Percentiles rank a stretch among this genome's conserved stretches.
phyloP scores from a whole-genome alignment of 2,329 filamentous ascomycete genomes.

The Talaromyces sp. region DNA sequence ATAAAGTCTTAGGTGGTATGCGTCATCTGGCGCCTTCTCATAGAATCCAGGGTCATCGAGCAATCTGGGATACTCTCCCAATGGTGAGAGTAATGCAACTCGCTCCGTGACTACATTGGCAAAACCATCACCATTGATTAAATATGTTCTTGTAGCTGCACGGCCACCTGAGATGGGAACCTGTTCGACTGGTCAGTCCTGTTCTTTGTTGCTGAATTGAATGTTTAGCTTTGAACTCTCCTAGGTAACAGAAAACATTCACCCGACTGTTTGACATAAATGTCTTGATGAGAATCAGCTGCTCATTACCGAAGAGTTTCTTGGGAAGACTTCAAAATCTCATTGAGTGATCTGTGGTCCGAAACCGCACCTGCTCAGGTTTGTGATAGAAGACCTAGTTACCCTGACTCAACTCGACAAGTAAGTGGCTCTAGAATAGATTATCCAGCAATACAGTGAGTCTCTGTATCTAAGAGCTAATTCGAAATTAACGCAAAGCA shows the following conservation, averaged over 20 bases:
- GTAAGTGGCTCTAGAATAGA: too few relatives aligned
- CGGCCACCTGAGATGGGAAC: background rate
- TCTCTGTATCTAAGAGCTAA: too few relatives aligned
- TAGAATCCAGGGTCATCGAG: conserved; percentile 51
- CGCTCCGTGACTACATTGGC: background rate
- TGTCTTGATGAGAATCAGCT: background rate
- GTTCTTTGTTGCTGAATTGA: too few relatives aligned
- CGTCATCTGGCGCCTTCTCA: conserved; percentile 48
- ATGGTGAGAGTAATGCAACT: conserved; percentile 45
- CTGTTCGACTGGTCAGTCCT: background rate
- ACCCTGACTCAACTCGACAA: too few relatives aligned
- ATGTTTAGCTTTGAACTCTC: conserved; percentile 21
- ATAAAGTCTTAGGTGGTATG: conserved; percentile 23
- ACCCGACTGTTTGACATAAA: background rate
- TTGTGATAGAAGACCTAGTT: too few relatives aligned
- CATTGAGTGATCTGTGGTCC: background rate
- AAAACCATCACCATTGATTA: background rate
- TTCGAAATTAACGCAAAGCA: too few relatives aligned
- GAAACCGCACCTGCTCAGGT: background rate
- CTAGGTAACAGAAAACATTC: conserved; percentile 19
- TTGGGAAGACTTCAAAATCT: background rate
- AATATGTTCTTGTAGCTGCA: background rate
- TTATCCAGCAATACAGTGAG: too few relatives aligned
- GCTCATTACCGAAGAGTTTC: background rate
- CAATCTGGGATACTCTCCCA: conserved; percentile 45